Conservation (phyloP, 495 filamentous ascomycete genomes). For the Trichoderma asperelloides region DNA sequence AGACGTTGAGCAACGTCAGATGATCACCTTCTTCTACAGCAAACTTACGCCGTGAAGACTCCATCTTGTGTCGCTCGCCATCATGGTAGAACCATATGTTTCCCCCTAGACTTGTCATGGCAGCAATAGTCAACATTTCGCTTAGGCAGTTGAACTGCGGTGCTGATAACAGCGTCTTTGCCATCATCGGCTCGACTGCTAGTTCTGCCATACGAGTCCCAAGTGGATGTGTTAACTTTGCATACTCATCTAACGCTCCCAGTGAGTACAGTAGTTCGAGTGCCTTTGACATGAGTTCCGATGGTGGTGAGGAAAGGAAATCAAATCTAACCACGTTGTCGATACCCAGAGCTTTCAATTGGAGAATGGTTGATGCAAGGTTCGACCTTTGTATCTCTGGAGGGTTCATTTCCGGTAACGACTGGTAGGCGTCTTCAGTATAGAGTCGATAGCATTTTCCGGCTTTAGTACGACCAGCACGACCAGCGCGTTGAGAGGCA, state of each 20-base stretch:
- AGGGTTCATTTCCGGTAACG: constrained; percentile 63
- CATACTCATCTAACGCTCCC: constrained; percentile 81
- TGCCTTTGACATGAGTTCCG: constrained; percentile 78
- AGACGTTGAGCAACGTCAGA: constrained; percentile 88
- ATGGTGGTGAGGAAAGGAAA: constrained; percentile 80
- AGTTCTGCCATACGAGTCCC: constrained; percentile 91
- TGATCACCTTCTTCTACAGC: constrained; percentile 93
- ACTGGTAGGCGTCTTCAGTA: constrained; percentile 64
- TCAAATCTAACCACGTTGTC: constrained; percentile 91
- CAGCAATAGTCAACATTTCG: constrained; percentile 85
- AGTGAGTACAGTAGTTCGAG: constrained; percentile 85
- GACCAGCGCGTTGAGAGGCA: constrained; percentile 82
- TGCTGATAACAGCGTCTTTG: constrained; percentile 76
- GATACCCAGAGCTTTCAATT: constrained; percentile 92
- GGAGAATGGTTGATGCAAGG: constrained; percentile 80
- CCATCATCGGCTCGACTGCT: constrained; percentile 94
- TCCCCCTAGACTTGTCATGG: constrained; percentile 84
- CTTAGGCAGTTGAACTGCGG: constrained; percentile 66
- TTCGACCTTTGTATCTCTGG: constrained; percentile 94
- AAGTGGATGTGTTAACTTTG: constrained; percentile 80
- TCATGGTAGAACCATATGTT: constrained; percentile 75
- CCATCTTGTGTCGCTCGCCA: constrained; percentile 61
- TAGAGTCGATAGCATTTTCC: constrained; percentile 95
- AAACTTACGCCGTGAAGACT: constrained; percentile 71
- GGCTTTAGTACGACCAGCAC: constrained; percentile 83